Percentiles rank a stretch among this genome's conserved stretches.
Evolutionary conservation across 202 grass and related monocot genomes (phyloP).

Genomic region (Musa balbisiana): DNA sequence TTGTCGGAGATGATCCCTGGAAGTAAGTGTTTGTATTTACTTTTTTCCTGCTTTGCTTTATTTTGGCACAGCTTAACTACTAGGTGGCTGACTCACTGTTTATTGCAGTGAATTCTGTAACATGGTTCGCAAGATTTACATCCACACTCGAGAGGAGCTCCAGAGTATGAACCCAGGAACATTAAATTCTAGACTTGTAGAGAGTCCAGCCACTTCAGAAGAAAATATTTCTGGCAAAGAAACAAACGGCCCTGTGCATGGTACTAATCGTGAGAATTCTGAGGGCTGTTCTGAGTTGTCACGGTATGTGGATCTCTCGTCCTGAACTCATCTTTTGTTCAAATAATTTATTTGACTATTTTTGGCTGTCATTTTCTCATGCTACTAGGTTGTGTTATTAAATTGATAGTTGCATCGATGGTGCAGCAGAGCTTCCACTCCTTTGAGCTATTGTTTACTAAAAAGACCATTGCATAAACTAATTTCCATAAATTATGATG

Average conservation of each 20-base stretch:
- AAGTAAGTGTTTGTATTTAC: constrained; percentile 37
- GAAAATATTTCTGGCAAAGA: constrained; percentile 25
- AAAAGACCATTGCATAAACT: too few relatives aligned
- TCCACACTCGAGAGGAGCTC: constrained; percentile 90
- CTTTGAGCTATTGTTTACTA: too few relatives aligned
- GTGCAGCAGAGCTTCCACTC: neutral
- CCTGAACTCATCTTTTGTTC: neutral
- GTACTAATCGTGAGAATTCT: too few relatives aligned
- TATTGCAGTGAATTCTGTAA: constrained; percentile 69
- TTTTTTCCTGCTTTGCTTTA: neutral
- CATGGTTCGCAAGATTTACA: constrained; percentile 83
- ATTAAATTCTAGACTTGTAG: constrained; percentile 38
- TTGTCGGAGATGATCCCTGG: constrained; percentile 97
- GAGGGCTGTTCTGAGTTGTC: too few relatives aligned
- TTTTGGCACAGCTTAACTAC: neutral
- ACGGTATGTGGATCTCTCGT: neutral
- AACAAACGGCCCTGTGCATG: neutral
- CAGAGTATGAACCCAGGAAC: constrained; percentile 81
- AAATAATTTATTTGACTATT: too few relatives aligned
- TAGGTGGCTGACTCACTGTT: constrained; percentile 15
- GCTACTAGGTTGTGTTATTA: too few relatives aligned
- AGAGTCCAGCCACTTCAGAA: constrained; percentile 13
- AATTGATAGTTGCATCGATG: too few relatives aligned
- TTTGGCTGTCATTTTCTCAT: too few relatives aligned
- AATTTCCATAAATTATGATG: too few relatives aligned